Percentiles rank a stretch among this genome's conserved stretches.
Evolutionary conservation across 2,329 filamentous ascomycete genomes (phyloP).

Genomic region (Arthroderma sp.): DNA sequence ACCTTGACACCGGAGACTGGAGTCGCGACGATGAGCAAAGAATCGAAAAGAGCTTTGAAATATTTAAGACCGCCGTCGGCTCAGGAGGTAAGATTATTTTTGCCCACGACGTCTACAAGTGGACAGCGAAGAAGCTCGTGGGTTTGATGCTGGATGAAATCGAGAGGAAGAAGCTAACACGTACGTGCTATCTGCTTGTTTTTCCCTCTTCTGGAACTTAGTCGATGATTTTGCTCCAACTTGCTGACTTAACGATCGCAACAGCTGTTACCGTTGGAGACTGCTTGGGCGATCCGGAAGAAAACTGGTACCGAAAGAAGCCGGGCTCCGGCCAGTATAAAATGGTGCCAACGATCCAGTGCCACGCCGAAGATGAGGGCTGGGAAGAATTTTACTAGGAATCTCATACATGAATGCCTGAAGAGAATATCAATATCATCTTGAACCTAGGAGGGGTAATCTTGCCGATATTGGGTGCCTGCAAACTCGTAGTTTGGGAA

Average conservation of each 20-base stretch:
- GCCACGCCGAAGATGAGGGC: too few relatives aligned
- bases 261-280: constrained; percentile 6
- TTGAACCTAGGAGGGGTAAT: too few relatives aligned
- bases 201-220: neutral
- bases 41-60: neutral
- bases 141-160: constrained; percentile 4
- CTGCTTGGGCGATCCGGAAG: constrained; percentile 6
- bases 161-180: neutral
- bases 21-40: constrained; percentile 12
- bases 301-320: constrained; percentile 4
- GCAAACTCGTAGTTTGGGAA: too few relatives aligned
- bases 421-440: too few relatives aligned
- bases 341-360: too few relatives aligned
- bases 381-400: too few relatives aligned
- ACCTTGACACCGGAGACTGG: constrained; percentile 34
- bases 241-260: too few relatives aligned
- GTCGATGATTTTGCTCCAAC: neutral
- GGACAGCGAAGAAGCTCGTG: constrained; percentile 4
- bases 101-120: constrained; percentile 5
- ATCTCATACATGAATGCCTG: too few relatives aligned
- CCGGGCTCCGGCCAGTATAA: too few relatives aligned
- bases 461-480: too few relatives aligned
- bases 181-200: constrained; percentile 1
- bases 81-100: constrained; percentile 1
- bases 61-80: constrained; percentile 1